Percentiles rank a stretch among this genome's conserved stretches.
These are phyloP conservation scores for Camelina neglecta DNA, from an alignment of 345 rosid genomes.

Conservation along the genomic window DNA sequence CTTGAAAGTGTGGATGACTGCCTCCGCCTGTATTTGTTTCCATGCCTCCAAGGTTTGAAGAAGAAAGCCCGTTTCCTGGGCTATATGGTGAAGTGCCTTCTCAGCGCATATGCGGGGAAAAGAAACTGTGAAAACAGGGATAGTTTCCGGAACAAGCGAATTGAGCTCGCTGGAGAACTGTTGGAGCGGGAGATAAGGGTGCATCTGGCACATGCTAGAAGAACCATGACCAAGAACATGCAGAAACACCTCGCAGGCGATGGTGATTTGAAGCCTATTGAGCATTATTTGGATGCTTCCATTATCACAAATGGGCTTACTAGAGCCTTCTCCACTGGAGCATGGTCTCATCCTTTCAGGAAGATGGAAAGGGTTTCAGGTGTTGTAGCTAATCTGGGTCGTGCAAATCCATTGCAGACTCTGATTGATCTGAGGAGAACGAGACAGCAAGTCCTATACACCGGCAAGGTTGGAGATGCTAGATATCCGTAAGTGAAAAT, in stretches of 20 bases:
- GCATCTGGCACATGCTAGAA: constrained; percentile 76
- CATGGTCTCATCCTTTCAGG: constrained; percentile 91
- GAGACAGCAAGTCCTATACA: constrained; percentile 78
- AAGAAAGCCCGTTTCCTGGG: constrained; percentile 89
- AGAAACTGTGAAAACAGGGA: constrained; percentile 85
- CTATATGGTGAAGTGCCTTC: constrained; percentile 87
- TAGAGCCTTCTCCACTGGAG: constrained; percentile 98
- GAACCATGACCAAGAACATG: constrained; percentile 69
- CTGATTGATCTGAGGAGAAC: constrained; percentile 82
- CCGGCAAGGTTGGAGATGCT: constrained; percentile 98
- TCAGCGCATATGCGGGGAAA: constrained; percentile 69
- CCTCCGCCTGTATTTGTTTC: constrained; percentile 65
- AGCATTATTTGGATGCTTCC: constrained; percentile 86
- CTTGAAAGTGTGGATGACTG: constrained; percentile 63
- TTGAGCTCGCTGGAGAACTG: constrained; percentile 85
- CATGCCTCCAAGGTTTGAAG: constrained; percentile 55
- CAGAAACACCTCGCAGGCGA: constrained; percentile 82
- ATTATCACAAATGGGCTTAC: constrained; percentile 84
- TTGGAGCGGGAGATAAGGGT: constrained; percentile 84
- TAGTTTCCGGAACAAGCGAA: constrained; percentile 82
- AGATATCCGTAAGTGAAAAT: constrained; percentile 85
- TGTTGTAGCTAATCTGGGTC: constrained; percentile 84
- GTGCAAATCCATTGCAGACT: constrained; percentile 87
- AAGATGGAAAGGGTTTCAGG: constrained; percentile 89
- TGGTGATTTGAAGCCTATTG: constrained; percentile 61